Evolutionary conservation across 2,329 filamentous ascomycete genomes (phyloP), one percentile per base, ranked within the genome.

Genomic region (Pseudogymnoascus sp.): DNA sequence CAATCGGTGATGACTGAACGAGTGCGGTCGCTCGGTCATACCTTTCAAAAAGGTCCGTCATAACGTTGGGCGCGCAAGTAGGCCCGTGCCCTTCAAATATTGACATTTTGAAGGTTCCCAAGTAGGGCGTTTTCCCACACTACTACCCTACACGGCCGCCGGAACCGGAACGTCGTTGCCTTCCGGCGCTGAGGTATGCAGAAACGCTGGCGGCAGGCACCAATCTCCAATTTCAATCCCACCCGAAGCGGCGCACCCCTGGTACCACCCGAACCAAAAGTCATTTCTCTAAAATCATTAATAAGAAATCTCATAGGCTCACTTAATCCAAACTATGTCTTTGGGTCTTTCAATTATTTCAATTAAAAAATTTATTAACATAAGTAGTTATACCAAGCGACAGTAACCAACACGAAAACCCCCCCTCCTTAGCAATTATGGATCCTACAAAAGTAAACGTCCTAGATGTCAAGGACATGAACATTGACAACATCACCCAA

Each of bases 401-500:
- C 41, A 46, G 19, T 46, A 46, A 14, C 26, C 41, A 26, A 14
- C 22, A 46, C 22, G 41, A 46, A 46, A 46, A 46, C 2, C 24
- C 16, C 59, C 16, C 59, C n/a, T 35, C 22, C 24, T 61, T 50
- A 19, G 38, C 43, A 66, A 62, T 40, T 11, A 80, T 80, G 78
- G 75, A 79, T 66, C 77, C 77, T 5, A 75, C 75, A 16, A 65
- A 77, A 66, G 74, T 77, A 60, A 72, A 76, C 19, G 73, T 81
- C 24, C 84, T 83, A 63, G 77, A 78, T 6, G 77, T 89, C 74
- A 87, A 88, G 72, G 85, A 92, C 75, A 79, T 92, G 37, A 91
- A 87, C 1, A 88, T 88, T 67, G 88, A 91, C 71, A 92, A 92
- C 75, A 92, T 92, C 75, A 92, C 89, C 62, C 84, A 88, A 60